Base-by-base conservation (phyloP, 2,329 filamentous ascomycete genomes). In the Neoascochyta sp. region DNA sequence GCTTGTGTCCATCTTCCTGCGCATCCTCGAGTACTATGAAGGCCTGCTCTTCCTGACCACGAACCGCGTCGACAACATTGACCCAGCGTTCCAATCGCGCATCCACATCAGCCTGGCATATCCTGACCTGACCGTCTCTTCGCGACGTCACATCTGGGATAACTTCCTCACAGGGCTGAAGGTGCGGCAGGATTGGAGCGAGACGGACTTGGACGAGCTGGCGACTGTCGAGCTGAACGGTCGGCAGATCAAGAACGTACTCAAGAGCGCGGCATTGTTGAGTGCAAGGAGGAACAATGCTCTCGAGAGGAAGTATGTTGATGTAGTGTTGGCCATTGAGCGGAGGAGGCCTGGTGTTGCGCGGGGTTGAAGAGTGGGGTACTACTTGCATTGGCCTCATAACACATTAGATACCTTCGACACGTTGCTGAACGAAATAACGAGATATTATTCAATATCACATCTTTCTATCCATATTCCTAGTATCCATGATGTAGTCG, bases 191-290 rank as follows among this genome's bases (percentile, higher is more conserved):
- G 40, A 46, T 10, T 46, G 46, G 8, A 34, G 16, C 9, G 43
- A 35, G 11, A 13, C 33, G 11, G 67, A 68, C 36, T 32, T 68
- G 14, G 46, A 55, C n/a, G 47, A 60, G 28, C 52, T 74, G 19
- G 55, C 66, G 1, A 35, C 46, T 13, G 51, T 70, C 28, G 52
- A 65, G 4, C 54, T 74, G 23, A 74, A 74, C 27, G 70, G 71
- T 4, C 55, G 70, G 13, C 68, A 74, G 59, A 74, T 74, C 36
- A 73, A 73, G 57, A 74, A 71, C 27, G 52, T 58, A 16, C 39
- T 60, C 9, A 61, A 58, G 36, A 54, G 48, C 16, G 57, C 57
- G 21, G 36, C 41, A 16, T 23, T 59, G 32, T 27, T 60, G 32
- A n/a, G n/a, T n/a, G n/a, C n/a, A n/a, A n/a, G n/a, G n/a, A n/a